Evolutionary conservation across 805 yeast species (phyloP).

Genomic region (Metschnikowia lochheadii): DNA sequence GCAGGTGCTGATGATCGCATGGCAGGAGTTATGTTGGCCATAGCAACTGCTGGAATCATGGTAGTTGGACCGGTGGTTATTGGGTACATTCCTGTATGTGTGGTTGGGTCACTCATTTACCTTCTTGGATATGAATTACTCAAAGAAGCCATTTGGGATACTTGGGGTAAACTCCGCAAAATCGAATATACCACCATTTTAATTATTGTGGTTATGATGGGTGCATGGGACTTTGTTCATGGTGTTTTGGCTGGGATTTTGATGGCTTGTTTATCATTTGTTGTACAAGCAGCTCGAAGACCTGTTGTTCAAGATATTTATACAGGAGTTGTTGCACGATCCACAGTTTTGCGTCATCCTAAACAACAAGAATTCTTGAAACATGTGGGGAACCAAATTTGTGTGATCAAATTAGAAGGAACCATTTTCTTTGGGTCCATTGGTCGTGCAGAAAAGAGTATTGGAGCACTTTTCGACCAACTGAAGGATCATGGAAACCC

Average conservation of each 20-base stretch:
- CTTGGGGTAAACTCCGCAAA: constrained; percentile 65
- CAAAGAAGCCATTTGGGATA: constrained; percentile 82
- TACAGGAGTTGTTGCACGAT: constrained; percentile 84
- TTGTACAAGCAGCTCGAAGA: constrained; percentile 83
- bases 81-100: constrained; percentile 92
- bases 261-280: constrained; percentile 90
- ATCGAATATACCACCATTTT: constrained; percentile 84
- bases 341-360: constrained; percentile 89
- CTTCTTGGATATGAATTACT: constrained; percentile 86
- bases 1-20: constrained; percentile 91
- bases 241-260: constrained; percentile 90
- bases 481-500: constrained; percentile 49
- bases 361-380: constrained; percentile 79
- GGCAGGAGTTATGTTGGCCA: constrained; percentile 86
- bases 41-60: constrained; percentile 79
- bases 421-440: constrained; percentile 92
- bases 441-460: constrained; percentile 79
- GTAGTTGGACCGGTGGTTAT: constrained; percentile 86
- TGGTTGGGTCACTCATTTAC: constrained; percentile 89
- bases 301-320: constrained; percentile 79
- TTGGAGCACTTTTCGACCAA: constrained; percentile 63
- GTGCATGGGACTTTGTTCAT: constrained; percentile 88
- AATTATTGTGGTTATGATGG: constrained; percentile 91
- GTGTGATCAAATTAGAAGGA: constrained; percentile 82
- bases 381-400: constrained; percentile 87